Conservation (phyloP, 306 rosid genomes). For the Sicyos baderoa region DNA sequence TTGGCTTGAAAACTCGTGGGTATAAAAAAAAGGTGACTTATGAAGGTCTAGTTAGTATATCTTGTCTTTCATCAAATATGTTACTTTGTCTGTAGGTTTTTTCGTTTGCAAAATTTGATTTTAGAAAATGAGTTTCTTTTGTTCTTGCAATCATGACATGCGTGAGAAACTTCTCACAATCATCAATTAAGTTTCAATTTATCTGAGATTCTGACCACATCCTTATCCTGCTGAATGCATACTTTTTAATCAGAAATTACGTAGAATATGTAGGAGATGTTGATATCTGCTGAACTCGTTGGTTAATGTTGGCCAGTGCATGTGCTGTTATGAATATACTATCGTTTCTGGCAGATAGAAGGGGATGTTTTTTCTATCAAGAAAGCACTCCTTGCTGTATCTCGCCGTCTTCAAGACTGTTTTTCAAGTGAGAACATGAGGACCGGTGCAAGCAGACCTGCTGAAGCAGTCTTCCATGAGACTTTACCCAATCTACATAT, state of each 20-base stretch:
- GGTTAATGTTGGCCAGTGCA: neutral
- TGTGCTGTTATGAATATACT: conserved; percentile 6
- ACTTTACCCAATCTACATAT: conserved; percentile 33
- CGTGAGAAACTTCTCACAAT: neutral
- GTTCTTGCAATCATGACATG: conserved; percentile 1
- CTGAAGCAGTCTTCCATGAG: conserved; percentile 43
- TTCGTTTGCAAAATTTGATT: neutral
- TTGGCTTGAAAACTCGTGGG: neutral
- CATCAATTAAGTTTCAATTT: neutral
- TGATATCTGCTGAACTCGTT: neutral
- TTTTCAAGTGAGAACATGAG: conserved; percentile 41
- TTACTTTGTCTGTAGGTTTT: neutral
- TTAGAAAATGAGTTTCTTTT: neutral
- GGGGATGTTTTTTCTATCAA: conserved; percentile 67
- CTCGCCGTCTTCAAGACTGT: conserved; percentile 69
- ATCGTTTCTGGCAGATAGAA: conserved; percentile 62
- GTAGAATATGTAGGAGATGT: neutral
- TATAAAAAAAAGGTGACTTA: neutral
- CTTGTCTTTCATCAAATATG: neutral
- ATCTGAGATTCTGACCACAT: neutral
- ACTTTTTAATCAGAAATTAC: neutral
- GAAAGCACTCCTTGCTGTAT: conserved; percentile 80
- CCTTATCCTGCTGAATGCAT: neutral
- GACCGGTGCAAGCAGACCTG: conserved; percentile 41
- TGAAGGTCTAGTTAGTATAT: neutral